phyloP scores from a whole-genome alignment of 495 filamentous ascomycete species.

The Cladorrhinum samala region DNA sequence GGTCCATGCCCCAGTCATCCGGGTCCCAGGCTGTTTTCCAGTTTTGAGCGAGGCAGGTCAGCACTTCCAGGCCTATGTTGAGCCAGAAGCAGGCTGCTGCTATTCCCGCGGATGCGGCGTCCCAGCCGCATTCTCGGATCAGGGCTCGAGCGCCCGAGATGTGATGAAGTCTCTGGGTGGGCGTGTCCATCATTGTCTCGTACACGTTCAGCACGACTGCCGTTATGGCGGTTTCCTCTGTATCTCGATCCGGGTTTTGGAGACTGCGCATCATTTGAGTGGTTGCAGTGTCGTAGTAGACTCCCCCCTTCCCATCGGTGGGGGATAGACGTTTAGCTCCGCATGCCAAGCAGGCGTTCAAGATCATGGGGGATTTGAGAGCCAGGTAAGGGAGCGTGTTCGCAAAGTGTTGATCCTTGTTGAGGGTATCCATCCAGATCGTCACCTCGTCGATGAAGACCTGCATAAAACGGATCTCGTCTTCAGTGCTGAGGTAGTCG shows the following conservation, averaged over 20 bases:
- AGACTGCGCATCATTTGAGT: conserved; percentile 63
- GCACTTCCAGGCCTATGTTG: conserved; percentile 82
- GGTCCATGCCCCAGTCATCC: conserved; percentile 84
- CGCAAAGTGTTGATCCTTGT: conserved; percentile 84
- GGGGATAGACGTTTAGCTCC: conserved; percentile 74
- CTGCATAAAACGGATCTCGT: conserved; percentile 81
- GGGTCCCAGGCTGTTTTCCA: conserved; percentile 89
- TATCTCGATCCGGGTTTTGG: conserved; percentile 78
- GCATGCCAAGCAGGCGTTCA: conserved; percentile 86
- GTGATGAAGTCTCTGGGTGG: conserved; percentile 74
- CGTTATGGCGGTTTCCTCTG: conserved; percentile 78
- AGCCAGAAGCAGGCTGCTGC: conserved; percentile 93
- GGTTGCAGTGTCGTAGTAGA: conserved; percentile 79
- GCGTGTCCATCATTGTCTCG: conserved; percentile 78
- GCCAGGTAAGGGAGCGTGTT: conserved; percentile 74
- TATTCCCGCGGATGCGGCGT: conserved; percentile 68
- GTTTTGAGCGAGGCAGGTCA: conserved; percentile 80
- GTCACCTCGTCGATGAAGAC: conserved; percentile 88
- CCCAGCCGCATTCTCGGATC: conserved; percentile 89
- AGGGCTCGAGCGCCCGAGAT: conserved; percentile 81
- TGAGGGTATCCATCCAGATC: conserved; percentile 90
- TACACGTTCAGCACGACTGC: conserved; percentile 88
- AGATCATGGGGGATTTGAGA: conserved; percentile 78
- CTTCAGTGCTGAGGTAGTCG: conserved; percentile 58
- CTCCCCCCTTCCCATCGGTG: conserved; percentile 69